A percentile compares a stretch with the other conserved stretches of the same genome.
phyloP scores from a whole-genome alignment of 805 yeast genomes.

The Saccharomycopsis lassenensis region DNA sequence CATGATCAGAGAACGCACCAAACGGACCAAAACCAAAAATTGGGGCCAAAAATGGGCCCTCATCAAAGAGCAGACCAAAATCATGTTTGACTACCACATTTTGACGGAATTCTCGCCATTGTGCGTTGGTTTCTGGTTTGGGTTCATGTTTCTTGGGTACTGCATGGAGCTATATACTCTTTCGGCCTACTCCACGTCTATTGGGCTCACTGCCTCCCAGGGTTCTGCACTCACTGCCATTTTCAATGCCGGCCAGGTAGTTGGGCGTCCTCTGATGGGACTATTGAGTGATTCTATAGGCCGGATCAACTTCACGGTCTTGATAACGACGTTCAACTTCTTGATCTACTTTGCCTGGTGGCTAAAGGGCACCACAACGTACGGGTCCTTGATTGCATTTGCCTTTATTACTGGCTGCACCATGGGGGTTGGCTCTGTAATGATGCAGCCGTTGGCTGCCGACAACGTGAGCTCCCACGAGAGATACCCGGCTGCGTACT shows the following conservation, averaged over 20 bases:
- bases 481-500: conserved; percentile 25
- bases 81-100: conserved; percentile 27
- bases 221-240: conserved; percentile 38
- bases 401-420: conserved; percentile 33
- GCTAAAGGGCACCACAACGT: conserved; percentile 36
- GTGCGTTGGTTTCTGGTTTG: conserved; percentile 30
- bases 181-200: conserved; percentile 34
- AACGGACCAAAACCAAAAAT: conserved; percentile 22
- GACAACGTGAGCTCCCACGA: conserved; percentile 22
- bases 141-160: conserved; percentile 31
- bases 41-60: too few species aligned
- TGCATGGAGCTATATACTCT: conserved; percentile 35
- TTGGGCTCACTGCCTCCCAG: conserved; percentile 35
- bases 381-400: conserved; percentile 31
- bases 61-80: conserved; percentile 20
- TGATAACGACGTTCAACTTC: conserved; percentile 19
- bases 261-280: conserved; percentile 43
- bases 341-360: conserved; percentile 34
- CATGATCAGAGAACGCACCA: conserved; percentile 24
- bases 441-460: conserved; percentile 23
- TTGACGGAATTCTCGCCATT: conserved; percentile 26
- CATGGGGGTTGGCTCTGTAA: conserved; percentile 33
- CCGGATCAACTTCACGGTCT: conserved; percentile 34
- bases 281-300: conserved; percentile 35
- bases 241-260: conserved; percentile 34